A percentile compares a stretch with the other conserved stretches of the same genome.
Evolutionary conservation across 108 stramenopile species (phyloP).

Genomic region (Pelagomonas calceolata): DNA sequence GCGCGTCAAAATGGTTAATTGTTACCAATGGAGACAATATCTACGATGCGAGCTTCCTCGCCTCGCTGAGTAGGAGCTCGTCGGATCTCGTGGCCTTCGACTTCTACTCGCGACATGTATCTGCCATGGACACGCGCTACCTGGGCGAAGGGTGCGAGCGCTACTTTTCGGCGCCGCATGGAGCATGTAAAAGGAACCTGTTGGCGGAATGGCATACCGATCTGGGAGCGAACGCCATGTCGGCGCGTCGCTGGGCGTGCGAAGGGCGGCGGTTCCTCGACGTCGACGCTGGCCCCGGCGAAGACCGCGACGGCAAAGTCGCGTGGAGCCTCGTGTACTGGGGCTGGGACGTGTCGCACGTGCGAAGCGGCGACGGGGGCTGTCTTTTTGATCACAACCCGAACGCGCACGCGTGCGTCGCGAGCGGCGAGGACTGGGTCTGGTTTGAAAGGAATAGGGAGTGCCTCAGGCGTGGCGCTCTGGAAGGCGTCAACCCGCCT

Average conservation of each 20-base stretch:
- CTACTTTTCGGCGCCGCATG: not conserved
- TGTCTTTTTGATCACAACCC: slow-evolving; percentile 5
- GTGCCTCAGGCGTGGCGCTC: too few species aligned
- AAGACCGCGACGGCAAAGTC: not conserved
- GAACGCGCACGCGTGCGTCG: slow-evolving; percentile 1
- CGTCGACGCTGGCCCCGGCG: not conserved
- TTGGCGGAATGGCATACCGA: slow-evolving; percentile 2
- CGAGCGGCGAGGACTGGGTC: not conserved
- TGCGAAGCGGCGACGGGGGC: not conserved
- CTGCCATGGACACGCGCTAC: too few species aligned
- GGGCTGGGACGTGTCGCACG: not conserved
- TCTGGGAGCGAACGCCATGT: slow-evolving; percentile 2
- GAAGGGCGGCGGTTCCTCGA: not conserved
- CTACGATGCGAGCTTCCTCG: slow-evolving; percentile 11
- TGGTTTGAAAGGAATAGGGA: too few species aligned
- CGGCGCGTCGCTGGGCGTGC: not conserved
- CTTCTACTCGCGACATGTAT: slow-evolving; percentile 15
- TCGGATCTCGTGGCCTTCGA: slow-evolving; percentile 5
- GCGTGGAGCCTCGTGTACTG: not conserved
- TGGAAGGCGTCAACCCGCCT: too few species aligned
- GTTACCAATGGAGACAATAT: slow-evolving; percentile 21
- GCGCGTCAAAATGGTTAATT: slow-evolving; percentile 13
- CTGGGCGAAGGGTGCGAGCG: not conserved
- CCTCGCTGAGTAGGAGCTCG: too few species aligned
- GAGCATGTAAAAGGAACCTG: slow-evolving; percentile 2